These are phyloP conservation scores for Theobroma grandiflorum DNA, from an alignment of 441 rosid genomes.

Conservation along the genomic window DNA sequence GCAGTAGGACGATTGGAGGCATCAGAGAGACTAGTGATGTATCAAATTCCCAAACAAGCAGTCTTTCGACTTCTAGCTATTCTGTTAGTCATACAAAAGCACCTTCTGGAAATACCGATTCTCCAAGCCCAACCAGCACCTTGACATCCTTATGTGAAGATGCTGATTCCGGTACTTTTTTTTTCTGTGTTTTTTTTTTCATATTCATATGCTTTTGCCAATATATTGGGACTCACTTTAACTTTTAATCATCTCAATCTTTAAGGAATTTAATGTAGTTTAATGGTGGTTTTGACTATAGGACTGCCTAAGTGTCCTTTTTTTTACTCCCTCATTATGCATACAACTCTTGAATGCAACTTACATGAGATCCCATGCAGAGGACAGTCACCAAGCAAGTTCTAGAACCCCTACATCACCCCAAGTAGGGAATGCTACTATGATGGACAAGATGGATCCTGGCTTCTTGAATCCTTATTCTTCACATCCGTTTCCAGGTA, in stretches of 20 bases:
- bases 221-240: neutral
- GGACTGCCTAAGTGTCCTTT: neutral
- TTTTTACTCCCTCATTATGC: neutral
- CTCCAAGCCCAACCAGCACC: constrained; percentile 81
- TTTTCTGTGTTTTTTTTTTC: constrained; percentile 24
- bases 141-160: constrained; percentile 67
- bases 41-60: constrained; percentile 47
- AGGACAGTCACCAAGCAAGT: constrained; percentile 58
- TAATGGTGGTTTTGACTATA: neutral
- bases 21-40: constrained; percentile 52
- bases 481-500: constrained; percentile 48
- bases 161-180: constrained; percentile 82
- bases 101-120: constrained; percentile 69
- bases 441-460: constrained; percentile 40
- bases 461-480: constrained; percentile 37
- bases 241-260: constrained; percentile 6
- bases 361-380: constrained; percentile 54
- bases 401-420: constrained; percentile 45
- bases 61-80: constrained; percentile 57
- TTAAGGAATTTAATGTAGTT: neutral
- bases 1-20: constrained; percentile 66
- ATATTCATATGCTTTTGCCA: constrained; percentile 24
- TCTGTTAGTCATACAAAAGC: constrained; percentile 44
- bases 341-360: constrained; percentile 19
- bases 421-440: constrained; percentile 48